Base-by-base conservation (phyloP, 306 rosid species). In the Cucurbita ficifolia region DNA sequence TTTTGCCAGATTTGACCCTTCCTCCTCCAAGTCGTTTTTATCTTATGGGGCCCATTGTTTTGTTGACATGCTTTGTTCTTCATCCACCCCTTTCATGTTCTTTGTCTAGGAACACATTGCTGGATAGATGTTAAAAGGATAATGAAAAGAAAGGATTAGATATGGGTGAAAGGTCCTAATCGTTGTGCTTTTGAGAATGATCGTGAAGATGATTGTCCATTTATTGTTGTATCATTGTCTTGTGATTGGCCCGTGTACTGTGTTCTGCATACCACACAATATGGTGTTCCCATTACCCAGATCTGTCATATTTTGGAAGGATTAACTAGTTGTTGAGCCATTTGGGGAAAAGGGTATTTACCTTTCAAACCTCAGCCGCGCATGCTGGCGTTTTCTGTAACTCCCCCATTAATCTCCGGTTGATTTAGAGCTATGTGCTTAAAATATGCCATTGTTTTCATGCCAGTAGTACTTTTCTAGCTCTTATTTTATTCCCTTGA, bases 391-490 rank as follows among this genome's bases (percentile, higher is more conserved):
- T 22, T 45, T 69, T 46, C 56, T 13, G 40, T 69, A 46, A 8
- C 36, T 19, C 7, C 18, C 22, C 45, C 74, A 29, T n/a, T 70
- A 29, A 33, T 8, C 56, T 69, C 42, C 18, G 1, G 17, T 70
- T 70, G 16, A 16, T 45, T 69, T 70, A 70, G 74, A 70, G 57
- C 22, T 69, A 48, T 70, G 43, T 49, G 74, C 74, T 70, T 70
- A 70, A 70, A 70, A 48, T 46, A 70, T 70, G 54, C 43, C 74
- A 29, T 49, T 70, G 58, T 70, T 70, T 49, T 48, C 58, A 35
- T 70, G 58, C 74, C 36, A 8, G 19, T 49, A 49, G 39, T 49
- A 14, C 42, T 48, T 16, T 48, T 11, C 74, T 70, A 6, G 43
- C 54, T 1, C 58, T 49, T 70, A 46, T 21, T 43, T 49, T 70